phyloP scores from a whole-genome alignment of 768 basidiomycete genomes.

The Russula sp. region DNA sequence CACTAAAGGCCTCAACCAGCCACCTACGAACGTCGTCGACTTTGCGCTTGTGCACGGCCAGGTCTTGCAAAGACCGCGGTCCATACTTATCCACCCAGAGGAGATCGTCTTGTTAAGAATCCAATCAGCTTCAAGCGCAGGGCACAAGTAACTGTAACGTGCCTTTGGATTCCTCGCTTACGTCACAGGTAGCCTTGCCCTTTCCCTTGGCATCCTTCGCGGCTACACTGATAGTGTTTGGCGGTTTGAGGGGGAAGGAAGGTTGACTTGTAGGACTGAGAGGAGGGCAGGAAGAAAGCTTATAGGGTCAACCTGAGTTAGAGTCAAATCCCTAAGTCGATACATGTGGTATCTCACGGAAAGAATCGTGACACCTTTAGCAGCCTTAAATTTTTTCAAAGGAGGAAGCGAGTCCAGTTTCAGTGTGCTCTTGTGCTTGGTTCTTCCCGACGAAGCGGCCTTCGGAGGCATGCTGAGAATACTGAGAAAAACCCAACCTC shows the following conservation, averaged over 20 bases:
- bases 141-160: neutral
- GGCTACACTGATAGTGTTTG: neutral
- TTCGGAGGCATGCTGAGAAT: constrained; percentile 10
- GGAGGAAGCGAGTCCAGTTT: constrained; percentile 16
- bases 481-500: too few relatives aligned
- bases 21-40: constrained; percentile 71
- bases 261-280: constrained; percentile 2
- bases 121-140: neutral
- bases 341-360: constrained; percentile 6
- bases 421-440: constrained; percentile 19
- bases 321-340: neutral
- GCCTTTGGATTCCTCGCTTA: neutral
- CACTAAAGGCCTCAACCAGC: constrained; percentile 65
- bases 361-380: constrained; percentile 7
- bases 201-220: constrained; percentile 24
- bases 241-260: neutral
- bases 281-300: constrained; percentile 7
- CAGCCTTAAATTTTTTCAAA: constrained; percentile 10
- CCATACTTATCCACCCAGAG: constrained; percentile 33
- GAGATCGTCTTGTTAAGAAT: constrained; percentile 9
- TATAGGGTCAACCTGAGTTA: constrained; percentile 2
- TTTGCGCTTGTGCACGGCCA: constrained; percentile 76
- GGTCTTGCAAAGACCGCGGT: constrained; percentile 44
- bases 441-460: neutral
- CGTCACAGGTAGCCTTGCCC: constrained; percentile 17